Evolutionary conservation across 2,329 filamentous ascomycete genomes (phyloP), one percentile per base, ranked within the genome.

Genomic region (Cladosporium sp.): DNA sequence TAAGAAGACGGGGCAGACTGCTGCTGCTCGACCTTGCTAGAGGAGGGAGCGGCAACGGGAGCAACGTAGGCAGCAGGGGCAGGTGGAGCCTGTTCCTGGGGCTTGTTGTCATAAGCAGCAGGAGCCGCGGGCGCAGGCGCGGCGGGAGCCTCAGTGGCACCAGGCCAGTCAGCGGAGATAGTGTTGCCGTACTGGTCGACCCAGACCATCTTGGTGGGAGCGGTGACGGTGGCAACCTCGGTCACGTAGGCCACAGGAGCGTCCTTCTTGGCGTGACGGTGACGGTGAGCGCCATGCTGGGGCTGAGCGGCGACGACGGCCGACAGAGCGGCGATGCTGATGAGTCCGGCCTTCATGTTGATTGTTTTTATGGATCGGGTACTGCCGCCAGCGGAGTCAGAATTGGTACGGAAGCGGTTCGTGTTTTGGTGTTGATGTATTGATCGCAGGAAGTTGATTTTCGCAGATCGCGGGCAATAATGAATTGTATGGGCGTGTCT

Each of bases 111-210:
- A 58, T 54, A 36, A 66, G 32, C n/a, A 64, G 39, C 18, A 64
- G 57, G 23, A 67, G 59, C 36, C 36, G 34, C 61, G 13, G 51
- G 48, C 8, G 53, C 51, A 60, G 51, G 14, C 28, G 43, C 13
- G 30, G 49, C 30, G 28, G 21, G 54, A 30, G 63, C 51, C 43
- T 62, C 58, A 14, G 39, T 59, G 21, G 23, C 21, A 36, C 28
- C 58, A 23, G 39, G 28, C 48, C 48, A 63, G 67, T 39, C 58
- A 23, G 39, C 58, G 11, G 56, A 36, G 56, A 87, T 69, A 2
- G 82, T 79, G n/a, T 82, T 79, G 64, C 86, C 86, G 65, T 83
- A 74, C 68, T 84, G 77, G 72, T 91, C 82, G 54, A 89, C 85
- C 76, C 85, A 89, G 71, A 90, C 82, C 30, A 88, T 74, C 25